Evolutionary conservation across 345 rosid species (phyloP), one percentile per base, ranked within the genome.

Genomic region (Eucalyptus virginea): DNA sequence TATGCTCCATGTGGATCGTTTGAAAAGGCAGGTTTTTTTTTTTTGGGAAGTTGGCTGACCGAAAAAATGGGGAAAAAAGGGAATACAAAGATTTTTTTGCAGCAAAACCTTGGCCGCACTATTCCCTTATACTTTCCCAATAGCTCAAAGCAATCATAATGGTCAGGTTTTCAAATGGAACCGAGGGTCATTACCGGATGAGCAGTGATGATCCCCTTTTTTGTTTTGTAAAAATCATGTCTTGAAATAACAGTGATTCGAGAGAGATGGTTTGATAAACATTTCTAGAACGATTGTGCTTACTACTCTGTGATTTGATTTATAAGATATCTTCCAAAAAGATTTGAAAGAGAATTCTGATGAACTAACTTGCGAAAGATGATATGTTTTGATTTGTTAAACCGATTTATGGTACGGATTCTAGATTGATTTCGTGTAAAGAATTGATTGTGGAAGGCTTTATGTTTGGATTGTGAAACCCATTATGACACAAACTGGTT

Each of bases 401-500:
- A 56, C 1, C 0, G 0, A 24, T 56, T 24, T 56, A 56, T 56
- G 13, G 6, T 56, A 56, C 0, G 3, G 9, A 24, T 56, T 56
- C 30, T 23, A 24, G 30, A 24, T 56, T 56, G 30, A 24, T 56
- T 56, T 56, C 1, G 2, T 56, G 3, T 23, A 10, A 56, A 24
- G 13, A 56, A 56, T 56, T 56, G 28, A 56, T 24, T 10, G 6
- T 56, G 62, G 6, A 24, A 56, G 13, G 30, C 1, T 56, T 9
- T 56, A 56, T 24, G 62, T 5, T 56, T 56, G 62, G 62, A 1
- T 24, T 56, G 30, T 56, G 30, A 56, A 56, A 56, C 3, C 62
- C 28, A 24, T 56, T 24, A 24, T 56, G 62, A 24, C 13, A 24
- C 30, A 24, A 24, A 56, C 0, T 24, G 0, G 13, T 52, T 19